phyloP scores from a whole-genome alignment of 2,329 filamentous ascomycete species.

The Aspergillus brunneoviolaceus region DNA sequence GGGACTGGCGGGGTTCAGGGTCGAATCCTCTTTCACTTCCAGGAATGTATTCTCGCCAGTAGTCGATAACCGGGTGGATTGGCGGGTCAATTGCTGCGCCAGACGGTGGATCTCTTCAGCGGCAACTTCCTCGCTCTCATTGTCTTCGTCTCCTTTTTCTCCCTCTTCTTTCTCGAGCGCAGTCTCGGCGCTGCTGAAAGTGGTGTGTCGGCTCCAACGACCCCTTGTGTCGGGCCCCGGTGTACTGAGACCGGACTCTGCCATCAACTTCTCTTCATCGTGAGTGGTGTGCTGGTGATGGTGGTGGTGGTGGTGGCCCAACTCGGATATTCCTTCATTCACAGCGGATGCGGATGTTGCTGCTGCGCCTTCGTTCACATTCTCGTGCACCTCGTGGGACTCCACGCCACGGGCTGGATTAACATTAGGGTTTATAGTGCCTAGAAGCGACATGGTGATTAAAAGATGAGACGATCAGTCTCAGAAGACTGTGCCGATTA shows the following conservation, averaged over 20 bases:
- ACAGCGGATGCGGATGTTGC: constrained; percentile 1
- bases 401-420: constrained; percentile 18
- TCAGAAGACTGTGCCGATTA: constrained; percentile 8
- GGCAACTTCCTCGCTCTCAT: constrained; percentile 23
- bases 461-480: constrained; percentile 15
- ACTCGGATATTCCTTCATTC: constrained; percentile 4
- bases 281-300: constrained; percentile 12
- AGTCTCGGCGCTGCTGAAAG: constrained; percentile 32
- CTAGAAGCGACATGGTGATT: constrained; percentile 35
- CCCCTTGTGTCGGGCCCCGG: background rate
- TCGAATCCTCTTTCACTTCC: constrained; percentile 33
- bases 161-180: constrained; percentile 23
- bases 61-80: constrained; percentile 34
- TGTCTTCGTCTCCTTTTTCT: constrained; percentile 24
- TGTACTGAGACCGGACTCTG: background rate
- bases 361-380: constrained; percentile 12
- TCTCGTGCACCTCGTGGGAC: constrained; percentile 13
- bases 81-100: constrained; percentile 36
- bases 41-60: constrained; percentile 36
- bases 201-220: constrained; percentile 13
- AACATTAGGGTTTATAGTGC: constrained; percentile 34
- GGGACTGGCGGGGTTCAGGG: constrained; percentile 46
- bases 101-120: constrained; percentile 35
- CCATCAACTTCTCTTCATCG: constrained; percentile 6
- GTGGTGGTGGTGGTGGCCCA: background rate